Evolutionary conservation across 352 stramenopile species (phyloP).

Genomic region (Globisporangium cystogenes): DNA sequence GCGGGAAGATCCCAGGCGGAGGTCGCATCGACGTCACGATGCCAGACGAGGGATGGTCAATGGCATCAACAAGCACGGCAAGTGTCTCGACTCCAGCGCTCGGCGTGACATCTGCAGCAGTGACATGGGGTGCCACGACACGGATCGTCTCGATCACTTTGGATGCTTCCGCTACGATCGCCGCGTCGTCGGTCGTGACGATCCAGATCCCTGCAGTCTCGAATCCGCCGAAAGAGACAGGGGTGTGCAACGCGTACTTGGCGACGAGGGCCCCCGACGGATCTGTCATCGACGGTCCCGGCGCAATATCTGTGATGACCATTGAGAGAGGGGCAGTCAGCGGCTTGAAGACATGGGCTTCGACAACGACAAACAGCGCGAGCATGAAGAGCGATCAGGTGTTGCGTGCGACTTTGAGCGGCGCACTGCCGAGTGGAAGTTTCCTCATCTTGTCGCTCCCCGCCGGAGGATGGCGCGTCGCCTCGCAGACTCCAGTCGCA

Average conservation of each 20-base stretch:
- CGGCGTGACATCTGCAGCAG: constrained; percentile 14
- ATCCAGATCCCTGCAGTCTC: constrained; percentile 28
- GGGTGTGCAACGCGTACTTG: constrained; percentile 31
- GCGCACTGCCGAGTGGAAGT: constrained; percentile 46
- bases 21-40: constrained; percentile 38
- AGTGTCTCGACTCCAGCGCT: constrained; percentile 32
- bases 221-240: constrained; percentile 54
- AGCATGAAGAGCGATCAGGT: constrained; percentile 53
- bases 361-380: constrained; percentile 30
- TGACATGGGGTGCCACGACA: constrained; percentile 27
- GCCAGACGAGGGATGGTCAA: constrained; percentile 36
- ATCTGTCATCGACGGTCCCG: constrained; percentile 41
- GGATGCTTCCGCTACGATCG: constrained; percentile 14
- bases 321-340: constrained; percentile 30
- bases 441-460: constrained; percentile 30
- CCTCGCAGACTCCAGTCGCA: constrained; percentile 9
- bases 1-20: constrained; percentile 26
- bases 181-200: constrained; percentile 22
- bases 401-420: constrained; percentile 34
- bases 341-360: constrained; percentile 31
- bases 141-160: constrained; percentile 31
- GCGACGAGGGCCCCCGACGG: constrained; percentile 30
- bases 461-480: constrained; percentile 32
- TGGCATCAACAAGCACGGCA: constrained; percentile 16
- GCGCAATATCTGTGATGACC: constrained; percentile 29